Conservation (phyloP, 2,329 filamentous ascomycete species). For the Metarhizium sp. region DNA sequence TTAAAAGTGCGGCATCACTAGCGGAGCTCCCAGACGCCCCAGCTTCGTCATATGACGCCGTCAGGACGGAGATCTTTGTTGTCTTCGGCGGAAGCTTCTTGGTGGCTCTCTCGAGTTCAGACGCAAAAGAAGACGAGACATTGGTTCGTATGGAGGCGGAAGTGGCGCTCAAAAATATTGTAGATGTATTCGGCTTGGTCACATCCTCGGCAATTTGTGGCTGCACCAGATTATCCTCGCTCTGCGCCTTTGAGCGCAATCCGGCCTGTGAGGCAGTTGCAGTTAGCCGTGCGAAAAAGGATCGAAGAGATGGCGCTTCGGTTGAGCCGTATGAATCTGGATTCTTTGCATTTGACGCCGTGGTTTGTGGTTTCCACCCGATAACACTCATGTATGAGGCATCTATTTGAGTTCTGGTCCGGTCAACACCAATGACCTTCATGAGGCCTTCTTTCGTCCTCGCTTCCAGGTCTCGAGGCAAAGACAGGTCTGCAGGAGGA, state of each 20-base stretch:
- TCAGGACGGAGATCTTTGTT: conserved; percentile 79
- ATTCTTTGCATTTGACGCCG: conserved; percentile 28
- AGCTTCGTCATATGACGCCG: conserved; percentile 80
- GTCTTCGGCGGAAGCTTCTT: conserved; percentile 91
- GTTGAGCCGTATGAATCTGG: conserved; percentile 39
- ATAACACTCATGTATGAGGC: conserved; percentile 82
- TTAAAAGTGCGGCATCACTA: conserved; percentile 34
- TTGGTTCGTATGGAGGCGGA: conserved; percentile 74
- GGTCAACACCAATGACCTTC: conserved; percentile 71
- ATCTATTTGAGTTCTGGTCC: conserved; percentile 85
- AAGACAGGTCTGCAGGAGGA: conserved; percentile 58
- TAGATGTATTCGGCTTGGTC: conserved; percentile 59
- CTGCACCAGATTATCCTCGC: conserved; percentile 54
- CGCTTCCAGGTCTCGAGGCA: conserved; percentile 73
- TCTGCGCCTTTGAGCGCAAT: conserved; percentile 45
- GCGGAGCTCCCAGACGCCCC: conserved; percentile 50
- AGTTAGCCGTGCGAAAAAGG: conserved; percentile 74
- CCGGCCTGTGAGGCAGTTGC: conserved; percentile 41
- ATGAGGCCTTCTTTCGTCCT: conserved; percentile 82
- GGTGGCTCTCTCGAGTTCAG: conserved; percentile 87
- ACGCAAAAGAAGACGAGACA: conserved; percentile 61
- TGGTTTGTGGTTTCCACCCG: conserved; percentile 62
- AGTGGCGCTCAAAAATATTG: conserved; percentile 82
- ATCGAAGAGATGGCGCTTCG: conserved; percentile 54
- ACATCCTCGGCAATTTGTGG: conserved; percentile 61